Percentiles rank a stretch among this genome's conserved stretches.
phyloP scores from a whole-genome alignment of 805 yeast species.

The Groenewaldozyma salmanticensis region DNA sequence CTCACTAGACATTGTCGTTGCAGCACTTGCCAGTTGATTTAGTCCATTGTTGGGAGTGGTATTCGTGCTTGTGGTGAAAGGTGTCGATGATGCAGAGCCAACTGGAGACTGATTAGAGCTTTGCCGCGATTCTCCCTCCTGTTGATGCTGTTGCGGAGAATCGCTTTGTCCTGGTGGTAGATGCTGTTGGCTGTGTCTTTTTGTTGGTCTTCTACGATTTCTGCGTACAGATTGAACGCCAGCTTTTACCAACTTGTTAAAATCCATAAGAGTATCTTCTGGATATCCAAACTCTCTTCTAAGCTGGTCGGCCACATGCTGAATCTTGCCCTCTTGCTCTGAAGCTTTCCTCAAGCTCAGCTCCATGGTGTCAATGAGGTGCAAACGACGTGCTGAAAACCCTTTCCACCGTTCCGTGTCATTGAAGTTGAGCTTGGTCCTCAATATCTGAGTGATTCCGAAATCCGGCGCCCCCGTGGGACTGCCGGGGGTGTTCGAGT shows the following conservation, averaged over 20 bases:
- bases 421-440: constrained; percentile 56
- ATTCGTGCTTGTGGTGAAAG: neutral
- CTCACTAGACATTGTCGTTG: neutral
- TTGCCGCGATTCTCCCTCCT: neutral
- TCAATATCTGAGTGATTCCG: constrained; percentile 49
- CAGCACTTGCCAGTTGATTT: neutral
- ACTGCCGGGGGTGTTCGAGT: too few relatives aligned
- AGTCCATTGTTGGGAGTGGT: neutral
- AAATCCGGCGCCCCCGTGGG: neutral
- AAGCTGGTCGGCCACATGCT: constrained; percentile 65
- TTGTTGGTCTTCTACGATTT: constrained; percentile 39
- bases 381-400: constrained; percentile 83
- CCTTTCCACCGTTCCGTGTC: constrained; percentile 84
- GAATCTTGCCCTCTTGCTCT: constrained; percentile 81
- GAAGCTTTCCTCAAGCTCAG: constrained; percentile 68
- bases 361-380: constrained; percentile 68
- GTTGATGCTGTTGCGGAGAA: constrained; percentile 1
- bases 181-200: constrained; percentile 3
- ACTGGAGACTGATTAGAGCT: neutral
- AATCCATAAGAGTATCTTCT: constrained; percentile 50
- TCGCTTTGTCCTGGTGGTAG: neutral
- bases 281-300: constrained; percentile 72
- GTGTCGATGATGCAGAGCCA: neutral
- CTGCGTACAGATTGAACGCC: constrained; percentile 91
- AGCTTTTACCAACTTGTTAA: constrained; percentile 82